A percentile compares a stretch with the other conserved stretches of the same genome.
Conservation (phyloP, 176 grass and related monocot genomes). For the maize (Zea mays) region Zm-B73-REFERENCE-NAM-5.0 NC_050098.1:203535001-203535500, state of each 20-base stretch:
- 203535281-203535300: not conserved
- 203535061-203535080: slow-evolving; percentile 97
- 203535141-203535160: slow-evolving; percentile 90
- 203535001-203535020: slow-evolving; percentile 90
- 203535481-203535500: not conserved
- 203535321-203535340: too few relatives aligned
- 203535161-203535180: slow-evolving; percentile 99
- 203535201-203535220: slow-evolving; percentile 47
- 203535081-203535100: slow-evolving; percentile 96
- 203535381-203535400: slow-evolving; percentile 26
- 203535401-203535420: not conserved
- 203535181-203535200: slow-evolving; percentile 45
- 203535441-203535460: slow-evolving; percentile 27
- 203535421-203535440: slow-evolving; percentile 44
- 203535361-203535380: slow-evolving; percentile 26
- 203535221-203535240: slow-evolving; percentile 65
- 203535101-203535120: slow-evolving; percentile 89
- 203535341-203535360: not conserved
- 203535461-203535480: slow-evolving; percentile 16
- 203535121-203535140: slow-evolving; percentile 88
- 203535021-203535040: slow-evolving; percentile 99
- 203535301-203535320: too few relatives aligned
- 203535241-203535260: not conserved
- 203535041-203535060: slow-evolving; percentile 97
- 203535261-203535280: not conserved